Evolutionary conservation across 768 basidiomycete genomes (phyloP).

Genomic region (Piloderma croceum): DNA sequence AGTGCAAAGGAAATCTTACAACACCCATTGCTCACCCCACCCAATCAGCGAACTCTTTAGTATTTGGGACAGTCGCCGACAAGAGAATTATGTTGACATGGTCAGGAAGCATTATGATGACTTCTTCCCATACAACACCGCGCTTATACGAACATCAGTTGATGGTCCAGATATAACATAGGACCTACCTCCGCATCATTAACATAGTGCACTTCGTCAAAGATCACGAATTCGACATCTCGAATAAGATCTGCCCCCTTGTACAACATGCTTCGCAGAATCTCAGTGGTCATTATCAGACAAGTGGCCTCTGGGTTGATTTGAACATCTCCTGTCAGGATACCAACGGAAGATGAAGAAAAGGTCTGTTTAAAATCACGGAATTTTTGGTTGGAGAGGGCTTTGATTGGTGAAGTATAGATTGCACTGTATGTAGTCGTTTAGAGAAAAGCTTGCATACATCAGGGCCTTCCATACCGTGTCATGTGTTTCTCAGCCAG

Average conservation of each 20-base stretch:
- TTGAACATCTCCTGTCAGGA: conserved; percentile 97
- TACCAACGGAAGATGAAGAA: conserved; percentile 85
- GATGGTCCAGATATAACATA: not conserved
- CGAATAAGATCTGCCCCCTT: conserved; percentile 98
- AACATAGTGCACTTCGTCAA: conserved; percentile 99
- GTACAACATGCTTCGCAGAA: conserved; percentile 95
- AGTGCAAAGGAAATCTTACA: conserved; percentile 1
- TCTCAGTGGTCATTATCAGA: conserved; percentile 97
- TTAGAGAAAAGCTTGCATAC: conserved; percentile 6
- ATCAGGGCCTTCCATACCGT: conserved; percentile 44
- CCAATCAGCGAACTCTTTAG: conserved; percentile 98
- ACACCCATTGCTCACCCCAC: conserved; percentile 78
- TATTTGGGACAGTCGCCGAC: conserved; percentile 97
- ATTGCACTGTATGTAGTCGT: conserved; percentile 63
- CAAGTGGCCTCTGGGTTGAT: conserved; percentile 98
- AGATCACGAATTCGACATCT: conserved; percentile 99
- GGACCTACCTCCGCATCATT: conserved; percentile 89
- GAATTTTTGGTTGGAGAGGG: conserved; percentile 97
- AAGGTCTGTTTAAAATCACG: conserved; percentile 98
- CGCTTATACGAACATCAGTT: conserved; percentile 46
- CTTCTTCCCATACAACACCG: conserved; percentile 99
- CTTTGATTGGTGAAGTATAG: conserved; percentile 98
- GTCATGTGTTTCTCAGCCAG: conserved; percentile 98
- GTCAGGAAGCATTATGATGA: conserved; percentile 99
- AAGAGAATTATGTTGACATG: conserved; percentile 97